Evolutionary conservation across 2,329 filamentous ascomycete species (phyloP).

Genomic region (Trichophaea hybrida): DNA sequence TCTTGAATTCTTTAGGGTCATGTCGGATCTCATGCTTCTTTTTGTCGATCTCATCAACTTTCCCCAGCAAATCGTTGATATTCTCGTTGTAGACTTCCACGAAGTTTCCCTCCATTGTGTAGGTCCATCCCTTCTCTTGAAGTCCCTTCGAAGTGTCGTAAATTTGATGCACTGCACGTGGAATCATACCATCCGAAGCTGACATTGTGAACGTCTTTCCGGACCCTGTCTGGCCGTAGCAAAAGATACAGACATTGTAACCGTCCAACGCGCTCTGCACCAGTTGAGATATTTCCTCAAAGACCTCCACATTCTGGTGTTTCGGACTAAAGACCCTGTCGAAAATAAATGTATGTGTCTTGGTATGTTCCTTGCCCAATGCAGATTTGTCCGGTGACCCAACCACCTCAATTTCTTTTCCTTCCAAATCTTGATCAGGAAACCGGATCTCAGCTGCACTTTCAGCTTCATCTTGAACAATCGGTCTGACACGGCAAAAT

Average conservation of each 20-base stretch:
- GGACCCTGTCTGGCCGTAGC: slow-evolving; percentile 92
- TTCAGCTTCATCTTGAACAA: slow-evolving; percentile 45
- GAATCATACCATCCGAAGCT: slow-evolving; percentile 82
- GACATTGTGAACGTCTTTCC: slow-evolving; percentile 96
- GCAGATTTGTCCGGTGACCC: slow-evolving; percentile 75
- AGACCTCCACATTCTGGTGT: slow-evolving; percentile 70
- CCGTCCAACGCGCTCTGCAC: slow-evolving; percentile 93
- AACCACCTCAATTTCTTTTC: slow-evolving; percentile 70
- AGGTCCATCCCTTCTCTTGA: slow-evolving; percentile 83
- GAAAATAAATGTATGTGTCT: slow-evolving; percentile 76
- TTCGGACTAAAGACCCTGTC: slow-evolving; percentile 77
- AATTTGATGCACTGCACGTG: slow-evolving; percentile 80
- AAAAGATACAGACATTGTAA: slow-evolving; percentile 98
- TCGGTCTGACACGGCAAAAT: slow-evolving; percentile 86
- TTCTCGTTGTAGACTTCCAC: slow-evolving; percentile 98
- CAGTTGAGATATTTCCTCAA: slow-evolving; percentile 90
- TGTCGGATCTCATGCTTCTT: slow-evolving; percentile 84
- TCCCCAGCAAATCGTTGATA: slow-evolving; percentile 73
- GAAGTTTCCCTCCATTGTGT: slow-evolving; percentile 88
- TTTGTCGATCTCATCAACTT: slow-evolving; percentile 55
- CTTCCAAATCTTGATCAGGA: slow-evolving; percentile 65
- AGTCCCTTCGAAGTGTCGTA: slow-evolving; percentile 74
- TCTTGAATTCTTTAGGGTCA: slow-evolving; percentile 67
- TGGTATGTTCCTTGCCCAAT: slow-evolving; percentile 58
- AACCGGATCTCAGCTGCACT: slow-evolving; percentile 61